Base-by-base conservation (phyloP, 176 grass and related monocot species). In the Bothriochloa decipiens region DNA sequence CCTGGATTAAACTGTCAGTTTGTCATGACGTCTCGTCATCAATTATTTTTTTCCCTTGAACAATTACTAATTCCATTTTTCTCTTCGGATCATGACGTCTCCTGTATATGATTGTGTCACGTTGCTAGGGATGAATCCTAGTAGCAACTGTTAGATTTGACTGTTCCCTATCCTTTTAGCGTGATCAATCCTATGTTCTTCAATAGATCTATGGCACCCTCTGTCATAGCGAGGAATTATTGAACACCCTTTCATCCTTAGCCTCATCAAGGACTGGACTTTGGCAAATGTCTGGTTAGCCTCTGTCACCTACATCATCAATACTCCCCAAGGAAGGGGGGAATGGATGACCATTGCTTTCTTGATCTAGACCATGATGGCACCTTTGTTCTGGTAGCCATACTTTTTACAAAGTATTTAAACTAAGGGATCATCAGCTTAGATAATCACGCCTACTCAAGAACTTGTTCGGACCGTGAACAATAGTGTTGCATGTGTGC, bases 361-460 rank as follows among this genome's bases (percentile, higher is more conserved):
- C 61, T 86, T 69, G 83, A 50, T 83, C 47, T 60, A 68, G 61
- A 79, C 37, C 68, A 83, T 79, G 80, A 87, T 83, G 69, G 40
- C 73, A 69, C 75, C 75, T 90, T 90, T 83, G 80, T 83, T 79
- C 74, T 61, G 74, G 55, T 87, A 73, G 73, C 82, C 61, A 87
- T 68, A 62, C 84, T 82, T 90, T 87, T 87, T 25, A 40, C 33
- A 68, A 83, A 79, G 75, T 32, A 83, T 49, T 74, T 46, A 74
- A 74, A 84, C 57, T 37, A 68, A 67, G 79, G 88, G 74, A 79
- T 67, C 88, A 86, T 68, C 68, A 74, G 37, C 66, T 85, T 80
- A 68, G 84, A 84, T 80, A 36, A 69, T 83, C 49, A 78, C 83
- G 75, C 39, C 68, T 80, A 87, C 80, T 80, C 62, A 15, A 68